Conservation (phyloP, 148 eudicot species). For the Cornus controversa region DNA sequence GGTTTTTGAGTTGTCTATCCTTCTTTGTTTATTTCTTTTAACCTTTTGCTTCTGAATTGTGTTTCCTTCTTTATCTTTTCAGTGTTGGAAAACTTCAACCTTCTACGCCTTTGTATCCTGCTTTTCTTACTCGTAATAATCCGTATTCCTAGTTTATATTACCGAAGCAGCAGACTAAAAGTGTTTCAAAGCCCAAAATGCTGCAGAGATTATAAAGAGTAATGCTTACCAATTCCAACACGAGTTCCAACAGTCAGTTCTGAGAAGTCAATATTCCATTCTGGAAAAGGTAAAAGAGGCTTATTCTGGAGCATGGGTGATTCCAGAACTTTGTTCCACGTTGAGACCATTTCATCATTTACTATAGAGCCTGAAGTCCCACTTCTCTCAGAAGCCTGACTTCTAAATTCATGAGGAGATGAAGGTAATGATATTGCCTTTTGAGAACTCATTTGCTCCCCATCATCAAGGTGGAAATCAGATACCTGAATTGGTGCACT, state of each 20-base stretch:
- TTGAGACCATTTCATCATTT: conserved; percentile 59
- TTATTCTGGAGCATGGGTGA: conserved; percentile 66
- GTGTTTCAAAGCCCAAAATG: not conserved
- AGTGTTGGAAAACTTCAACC: no score
- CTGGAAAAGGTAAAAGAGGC: conserved; percentile 80
- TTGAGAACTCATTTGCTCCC: conserved; percentile 61
- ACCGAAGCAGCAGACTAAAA: not conserved
- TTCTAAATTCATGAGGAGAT: conserved; percentile 78
- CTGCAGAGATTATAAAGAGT: not conserved
- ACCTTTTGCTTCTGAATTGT: no score
- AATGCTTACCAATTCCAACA: conserved; percentile 87
- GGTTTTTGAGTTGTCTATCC: no score
- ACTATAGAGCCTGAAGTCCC: conserved; percentile 35
- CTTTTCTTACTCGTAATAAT: no score
- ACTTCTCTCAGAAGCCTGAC: conserved; percentile 49
- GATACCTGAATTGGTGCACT: conserved; percentile 42
- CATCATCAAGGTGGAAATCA: conserved; percentile 43
- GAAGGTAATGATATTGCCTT: conserved; percentile 93
- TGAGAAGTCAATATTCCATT: conserved; percentile 93
- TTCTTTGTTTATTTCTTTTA: no score
- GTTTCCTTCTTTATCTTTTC: no score
- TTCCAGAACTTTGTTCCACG: conserved; percentile 82
- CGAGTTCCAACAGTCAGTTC: conserved; percentile 95
- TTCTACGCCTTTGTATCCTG: no score
- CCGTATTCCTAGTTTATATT: no score